Base-by-base conservation (phyloP, 306 rosid species). In the Ochetophila trinervis region DNA sequence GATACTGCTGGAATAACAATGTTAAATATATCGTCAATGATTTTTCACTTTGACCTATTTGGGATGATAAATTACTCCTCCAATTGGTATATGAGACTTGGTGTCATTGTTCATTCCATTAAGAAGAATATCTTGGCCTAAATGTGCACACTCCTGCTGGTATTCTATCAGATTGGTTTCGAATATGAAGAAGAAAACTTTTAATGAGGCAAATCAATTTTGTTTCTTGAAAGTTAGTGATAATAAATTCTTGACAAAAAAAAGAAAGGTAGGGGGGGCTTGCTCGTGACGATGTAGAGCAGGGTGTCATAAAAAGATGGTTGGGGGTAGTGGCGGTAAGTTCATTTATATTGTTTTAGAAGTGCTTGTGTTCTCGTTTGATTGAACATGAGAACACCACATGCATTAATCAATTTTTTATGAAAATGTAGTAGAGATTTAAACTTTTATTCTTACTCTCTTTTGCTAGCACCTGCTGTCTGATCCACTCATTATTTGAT, bases 1-100 rank as follows among this genome's bases (percentile, higher is more conserved):
- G 60, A 40, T 65, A 52, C 48, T 65, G 60, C 57, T 63, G 17
- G 53, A 22, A 53, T 65, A 34, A 16, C 60, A 24, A 22, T 50
- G 36, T 32, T 5, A 53, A 52, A 37, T 12, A 35, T 36, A 32
- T 65, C 58, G 3, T 53, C 35, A 15, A 35, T 36, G 45, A 12
- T 22, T 27, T 13, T 5, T 63, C 13, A 36, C 20, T 14, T 27
- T 55, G 4, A 27, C 32, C 32, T 27, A 4, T 63, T 48, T 30
- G 18, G 14, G 45, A 6, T n/a, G 45, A 27, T 17, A 4, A 49
- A 4, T 8, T 47, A n/a, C 36, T 18, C 44, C 13, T 30, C 30
- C 40, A 7, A 48, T 50, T 24, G 3, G 48, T 40, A 65, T 8
- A 20, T 5, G 11, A 18, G 8, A n/a, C 32, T 5, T 10, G 12